These are phyloP conservation scores for Hordeum pubiflorum DNA, from an alignment of 202 grass and related monocot species.

Conservation along the genomic window DNA sequence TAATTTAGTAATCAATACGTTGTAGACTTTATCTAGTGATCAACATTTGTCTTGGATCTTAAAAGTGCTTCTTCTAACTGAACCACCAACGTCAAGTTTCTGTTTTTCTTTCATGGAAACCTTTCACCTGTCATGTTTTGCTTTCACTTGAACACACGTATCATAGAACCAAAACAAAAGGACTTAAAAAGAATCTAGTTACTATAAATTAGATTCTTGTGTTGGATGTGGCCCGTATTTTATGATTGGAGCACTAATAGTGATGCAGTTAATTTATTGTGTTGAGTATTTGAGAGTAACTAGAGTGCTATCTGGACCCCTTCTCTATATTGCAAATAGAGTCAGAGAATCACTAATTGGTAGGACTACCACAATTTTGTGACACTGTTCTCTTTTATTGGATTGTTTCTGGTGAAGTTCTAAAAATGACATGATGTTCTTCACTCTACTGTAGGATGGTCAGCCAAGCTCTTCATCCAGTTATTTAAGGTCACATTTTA, in stretches of 20 bases:
- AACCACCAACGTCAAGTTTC: too few relatives aligned
- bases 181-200: not conserved
- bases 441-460: slow-evolving; percentile 40
- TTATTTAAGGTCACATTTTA: slow-evolving; percentile 58
- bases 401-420: slow-evolving; percentile 7
- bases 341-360: not conserved
- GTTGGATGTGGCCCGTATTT: not conserved
- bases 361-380: not conserved
- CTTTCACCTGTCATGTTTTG: too few relatives aligned
- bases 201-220: not conserved
- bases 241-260: not conserved
- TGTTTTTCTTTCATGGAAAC: too few relatives aligned
- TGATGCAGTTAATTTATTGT: not conserved
- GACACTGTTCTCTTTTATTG: not conserved
- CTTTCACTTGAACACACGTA: not conserved
- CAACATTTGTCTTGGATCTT: not conserved
- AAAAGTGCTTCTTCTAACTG: too few relatives aligned
- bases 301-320: not conserved
- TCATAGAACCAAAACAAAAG: not conserved
- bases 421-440: slow-evolving; percentile 3
- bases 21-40: not conserved
- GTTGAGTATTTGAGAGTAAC: slow-evolving; percentile 10
- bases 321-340: slow-evolving; percentile 11
- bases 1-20: not conserved
- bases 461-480: slow-evolving; percentile 49